phyloP scores from a whole-genome alignment of 2,329 filamentous ascomycete species.

The Trichoderma pleuroti region DNA sequence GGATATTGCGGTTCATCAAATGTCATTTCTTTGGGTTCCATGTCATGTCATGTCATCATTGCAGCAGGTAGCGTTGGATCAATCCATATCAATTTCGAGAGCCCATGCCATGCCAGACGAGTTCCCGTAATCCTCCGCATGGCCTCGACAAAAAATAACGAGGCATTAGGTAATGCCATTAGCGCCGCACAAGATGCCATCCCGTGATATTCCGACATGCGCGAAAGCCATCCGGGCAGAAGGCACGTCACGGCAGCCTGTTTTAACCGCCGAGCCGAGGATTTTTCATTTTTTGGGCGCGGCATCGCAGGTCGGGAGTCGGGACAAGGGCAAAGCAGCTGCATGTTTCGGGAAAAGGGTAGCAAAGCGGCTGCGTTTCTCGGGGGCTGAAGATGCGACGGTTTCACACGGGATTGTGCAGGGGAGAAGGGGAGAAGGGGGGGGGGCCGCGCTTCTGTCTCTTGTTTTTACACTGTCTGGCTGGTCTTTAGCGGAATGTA shows the following conservation, averaged over 20 bases:
- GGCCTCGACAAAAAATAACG: background rate
- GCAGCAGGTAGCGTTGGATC: background rate
- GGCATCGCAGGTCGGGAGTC: background rate
- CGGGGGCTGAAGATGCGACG: background rate
- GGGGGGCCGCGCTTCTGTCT: background rate
- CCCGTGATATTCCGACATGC: slow-evolving; percentile 9
- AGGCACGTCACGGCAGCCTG: background rate
- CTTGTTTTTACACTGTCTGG: no score
- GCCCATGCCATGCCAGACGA: background rate
- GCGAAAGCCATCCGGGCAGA: background rate
- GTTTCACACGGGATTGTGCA: background rate
- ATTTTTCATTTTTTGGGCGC: background rate
- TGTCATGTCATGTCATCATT: background rate
- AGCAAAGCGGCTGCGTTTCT: background rate
- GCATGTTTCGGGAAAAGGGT: no score
- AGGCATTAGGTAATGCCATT: slow-evolving; percentile 8
- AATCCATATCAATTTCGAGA: background rate
- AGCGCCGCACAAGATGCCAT: background rate
- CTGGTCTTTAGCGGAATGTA: background rate
- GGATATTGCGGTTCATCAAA: background rate
- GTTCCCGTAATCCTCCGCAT: background rate
- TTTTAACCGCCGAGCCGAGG: background rate
- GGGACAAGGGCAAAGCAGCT: background rate
- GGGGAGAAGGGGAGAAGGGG: background rate
- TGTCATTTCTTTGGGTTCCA: no score